Base-by-base conservation (phyloP, 2,329 filamentous ascomycete species). In the Seiridium unicorne region DNA sequence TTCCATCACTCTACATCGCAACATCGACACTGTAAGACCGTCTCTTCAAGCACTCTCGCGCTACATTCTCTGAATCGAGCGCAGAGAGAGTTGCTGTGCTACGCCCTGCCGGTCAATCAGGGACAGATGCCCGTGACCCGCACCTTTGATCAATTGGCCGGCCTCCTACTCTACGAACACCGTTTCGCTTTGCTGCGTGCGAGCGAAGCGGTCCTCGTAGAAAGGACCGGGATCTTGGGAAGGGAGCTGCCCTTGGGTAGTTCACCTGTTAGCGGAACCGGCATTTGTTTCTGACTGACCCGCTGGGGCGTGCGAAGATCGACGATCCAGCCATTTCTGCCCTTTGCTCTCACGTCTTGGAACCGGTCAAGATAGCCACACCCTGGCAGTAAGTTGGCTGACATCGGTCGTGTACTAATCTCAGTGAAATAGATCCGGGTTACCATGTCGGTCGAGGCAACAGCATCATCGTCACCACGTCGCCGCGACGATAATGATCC, bases 221-320 rank as follows among this genome's bases (percentile, higher is more conserved):
- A 59, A 59, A 59, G 58, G 58, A 59, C 35, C 42, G 58, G 58
- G 58, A 59, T 59, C 58, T 38, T 40, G 53, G 58, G 58, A 59
- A 59, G 58, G 58, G 49, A 51, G 40, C 58, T 59, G 11, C 44
- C 31, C n/a, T 26, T 49, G 3, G 49, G 42, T 59, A 38, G 58
- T 55, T 35, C 46, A 44, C 58, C 58, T 59, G 58, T 18, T 36
- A 55, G 49, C 58, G 51, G 31, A 59, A 59, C 58, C 58, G 58
- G 58, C 51, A 47, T 55, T 59, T 47, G 58, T 59, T 47, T 49
- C 51, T 59, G 51, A 38, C 48, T 55, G 44, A 55, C 51, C 58
- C 58, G 58, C 58, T 59, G 58, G 58, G 51, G 58, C 58, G 58
- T 32, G 44, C 58, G 51, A 44, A 55, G 58, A 55, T 48, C 44